phyloP scores from a whole-genome alignment of 192 early-diverging fungal genomes.

The Dispira parvispora region DNA sequence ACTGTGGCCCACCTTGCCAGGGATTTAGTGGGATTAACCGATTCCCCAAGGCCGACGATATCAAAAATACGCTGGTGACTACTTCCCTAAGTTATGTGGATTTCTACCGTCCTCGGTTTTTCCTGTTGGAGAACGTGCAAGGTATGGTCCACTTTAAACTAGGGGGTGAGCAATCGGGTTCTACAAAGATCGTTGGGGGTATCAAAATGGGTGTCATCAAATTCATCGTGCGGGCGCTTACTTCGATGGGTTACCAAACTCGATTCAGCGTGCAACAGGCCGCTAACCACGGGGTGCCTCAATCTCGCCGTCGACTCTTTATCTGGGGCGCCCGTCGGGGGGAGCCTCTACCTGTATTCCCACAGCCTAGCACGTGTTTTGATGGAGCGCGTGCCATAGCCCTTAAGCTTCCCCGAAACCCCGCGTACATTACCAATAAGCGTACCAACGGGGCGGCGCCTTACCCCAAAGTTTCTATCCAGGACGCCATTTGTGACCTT shows the following conservation, averaged over 20 bases:
- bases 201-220: conserved; percentile 46
- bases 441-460: conserved; percentile 33
- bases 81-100: conserved; percentile 52
- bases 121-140: conserved; percentile 53
- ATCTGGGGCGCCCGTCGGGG: conserved; percentile 43
- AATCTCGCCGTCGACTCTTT: conserved; percentile 46
- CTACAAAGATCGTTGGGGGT: conserved; percentile 28
- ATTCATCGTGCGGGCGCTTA: conserved; percentile 43
- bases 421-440: conserved; percentile 22
- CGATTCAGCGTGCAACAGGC: conserved; percentile 46
- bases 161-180: conserved; percentile 38
- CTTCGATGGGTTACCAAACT: conserved; percentile 49
- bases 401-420: conserved; percentile 26
- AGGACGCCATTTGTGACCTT: conserved; percentile 48
- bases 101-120: conserved; percentile 44
- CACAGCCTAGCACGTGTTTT: conserved; percentile 36
- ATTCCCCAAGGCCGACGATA: conserved; percentile 39
- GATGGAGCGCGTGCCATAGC: conserved; percentile 19
- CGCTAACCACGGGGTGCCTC: conserved; percentile 41
- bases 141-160: conserved; percentile 35
- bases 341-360: conserved; percentile 33
- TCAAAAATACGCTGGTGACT: conserved; percentile 45
- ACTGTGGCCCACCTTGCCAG: conserved; percentile 59
- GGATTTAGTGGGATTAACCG: conserved; percentile 47
- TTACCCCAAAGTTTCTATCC: conserved; percentile 34